Base-by-base conservation (phyloP, 768 basidiomycete species). In the Mycena kentingensis region DNA sequence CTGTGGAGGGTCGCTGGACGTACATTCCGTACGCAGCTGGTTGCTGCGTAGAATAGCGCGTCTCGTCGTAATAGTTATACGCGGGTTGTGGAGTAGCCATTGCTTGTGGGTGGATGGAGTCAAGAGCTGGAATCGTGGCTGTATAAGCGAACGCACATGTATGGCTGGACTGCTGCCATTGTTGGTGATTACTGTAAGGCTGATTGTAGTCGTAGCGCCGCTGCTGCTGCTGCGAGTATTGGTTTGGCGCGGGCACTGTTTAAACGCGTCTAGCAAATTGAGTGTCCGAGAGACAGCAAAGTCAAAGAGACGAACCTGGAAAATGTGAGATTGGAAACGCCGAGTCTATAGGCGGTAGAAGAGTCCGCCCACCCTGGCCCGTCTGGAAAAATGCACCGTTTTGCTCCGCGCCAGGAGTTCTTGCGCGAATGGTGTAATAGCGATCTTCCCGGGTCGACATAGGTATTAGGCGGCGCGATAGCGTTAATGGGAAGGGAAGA, bases 281-380 rank as follows among this genome's bases (percentile, higher is more conserved):
- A 84, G 81, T 73, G 72, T 75, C 75, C 78, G 67, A 66, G 61
- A 65, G 65, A 70, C 79, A 70, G 79, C 73, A 71, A 78, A 66
- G 76, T 73, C 67, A 78, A 73, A 72, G 72, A 72, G 79, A 88
- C 87, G 81, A 83, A 89, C 87, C 87, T 89, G 87, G 82, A 86
- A 85, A 87, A 83, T 79, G 86, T 86, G 84, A 88, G 84, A 82
- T 84, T 87, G 86, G 86, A 85, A 87, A 86, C 66, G 82, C 82
- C 73, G 84, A 78, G 83, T 83, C 80, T 81, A 89, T 77, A 83
- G 87, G 84, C 85, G 87, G 88, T 72, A 88, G 83, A 77, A 87
- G 81, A 78, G 85, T 82, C 83, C 87, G 85, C 87, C 87, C 87
- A 89, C 88, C 87, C 84, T 88, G 87, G 79, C 84, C 83, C 74